A percentile compares a stretch with the other conserved stretches of the same genome.
Evolutionary conservation across 2,329 filamentous ascomycete species (phyloP).

Genomic region (Lachnellula arida): DNA sequence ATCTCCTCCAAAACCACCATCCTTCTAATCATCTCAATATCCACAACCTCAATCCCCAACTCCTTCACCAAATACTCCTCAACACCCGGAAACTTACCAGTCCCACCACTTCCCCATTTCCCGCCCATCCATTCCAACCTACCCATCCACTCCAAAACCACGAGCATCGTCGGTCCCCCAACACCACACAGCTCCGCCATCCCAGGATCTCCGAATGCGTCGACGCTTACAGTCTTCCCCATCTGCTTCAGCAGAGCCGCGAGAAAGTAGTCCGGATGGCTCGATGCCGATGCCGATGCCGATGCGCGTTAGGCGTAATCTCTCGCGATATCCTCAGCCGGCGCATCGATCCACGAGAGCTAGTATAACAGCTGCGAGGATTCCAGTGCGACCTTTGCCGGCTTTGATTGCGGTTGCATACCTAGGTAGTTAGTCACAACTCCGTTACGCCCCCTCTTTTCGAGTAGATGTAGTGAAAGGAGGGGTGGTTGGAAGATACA

Average conservation of each 20-base stretch:
- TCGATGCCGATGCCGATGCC: conserved; percentile 52
- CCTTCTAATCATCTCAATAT: conserved; percentile 44
- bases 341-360: conserved; percentile 45
- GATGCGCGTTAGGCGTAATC: conserved; percentile 54
- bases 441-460: neutral
- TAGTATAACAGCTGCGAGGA: conserved; percentile 47
- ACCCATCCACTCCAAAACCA: conserved; percentile 43
- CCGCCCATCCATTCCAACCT: conserved; percentile 39
- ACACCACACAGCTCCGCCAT: conserved; percentile 46
- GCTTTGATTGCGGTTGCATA: conserved; percentile 36
- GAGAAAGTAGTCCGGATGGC: conserved; percentile 43
- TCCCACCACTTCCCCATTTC: conserved; percentile 38
- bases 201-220: conserved; percentile 38
- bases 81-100: conserved; percentile 29
- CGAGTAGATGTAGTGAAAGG: neutral
- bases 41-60: conserved; percentile 43
- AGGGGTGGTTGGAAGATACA: neutral
- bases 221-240: conserved; percentile 28
- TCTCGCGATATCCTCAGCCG: conserved; percentile 38
- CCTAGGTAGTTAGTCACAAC: neutral
- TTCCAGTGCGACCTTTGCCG: conserved; percentile 50
- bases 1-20: too few relatives aligned
- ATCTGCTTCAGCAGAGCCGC: conserved; percentile 38
- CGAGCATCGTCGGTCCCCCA: conserved; percentile 41
- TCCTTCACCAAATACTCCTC: conserved; percentile 42